Base-by-base conservation (phyloP, 2,329 filamentous ascomycete genomes). In the Geosmithia flava region DNA sequence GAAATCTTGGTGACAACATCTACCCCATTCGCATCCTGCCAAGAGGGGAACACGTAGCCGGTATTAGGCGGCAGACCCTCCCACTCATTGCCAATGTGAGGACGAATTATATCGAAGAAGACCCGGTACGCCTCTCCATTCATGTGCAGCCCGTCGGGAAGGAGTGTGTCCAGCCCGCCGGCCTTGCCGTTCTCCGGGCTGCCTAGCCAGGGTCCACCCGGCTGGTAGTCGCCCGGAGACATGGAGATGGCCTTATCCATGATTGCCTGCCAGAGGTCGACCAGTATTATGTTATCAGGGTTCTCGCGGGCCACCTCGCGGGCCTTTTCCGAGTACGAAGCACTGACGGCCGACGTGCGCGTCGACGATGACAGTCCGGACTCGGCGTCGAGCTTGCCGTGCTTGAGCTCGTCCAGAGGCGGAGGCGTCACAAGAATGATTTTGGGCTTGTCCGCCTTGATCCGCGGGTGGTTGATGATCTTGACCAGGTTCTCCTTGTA, bases 401-500 rank as follows among this genome's bases (percentile, higher is more conserved):
- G 66, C 51, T 81, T 76, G 61, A 87, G 81, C 65, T 94, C 83
- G 56, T 95, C 85, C 46, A 94, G 65, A 0, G 89, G 89, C 1
- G 90, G 87, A 23, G 91, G 88, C 0, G 87, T 85, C 45, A 96
- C 74, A 6, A 97, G 69, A 43, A 96, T 71, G 48, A 89, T 82
- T 47, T 77, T 80, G 23, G 86, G 81, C 37, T 76, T 72, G 58
- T 96, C 89, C 6, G 78, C 81, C 49, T 66, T 64, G 51, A 95
- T 74, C 49, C 70, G 68, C 7, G 83, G 78, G 62, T 96, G 87
- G 3, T 71, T 79, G 57, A 94, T 68, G 55, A 97, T 87, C 23
- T 69, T 70, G 53, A 64, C 72, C 45, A 95, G 66, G 59, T 95
- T 94, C 48, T 75, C 66, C 60, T 78, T 80, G 69, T 88, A 97